Conservation (phyloP, 306 rosid species). For the Quercus agrifolia region DNA sequence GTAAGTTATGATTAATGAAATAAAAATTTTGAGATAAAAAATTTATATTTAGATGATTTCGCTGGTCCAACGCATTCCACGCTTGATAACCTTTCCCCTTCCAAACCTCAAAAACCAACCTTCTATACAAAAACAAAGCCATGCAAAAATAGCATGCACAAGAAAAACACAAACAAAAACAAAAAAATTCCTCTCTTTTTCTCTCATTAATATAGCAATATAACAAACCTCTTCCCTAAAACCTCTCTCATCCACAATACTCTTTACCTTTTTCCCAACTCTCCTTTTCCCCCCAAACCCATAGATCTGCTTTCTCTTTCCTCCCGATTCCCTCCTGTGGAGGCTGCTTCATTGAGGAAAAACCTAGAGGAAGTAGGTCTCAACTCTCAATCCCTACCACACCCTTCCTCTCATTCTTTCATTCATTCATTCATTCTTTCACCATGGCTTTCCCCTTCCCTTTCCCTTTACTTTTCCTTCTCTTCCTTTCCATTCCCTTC, state of each 20-base stretch:
- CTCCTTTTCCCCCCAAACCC: neutral
- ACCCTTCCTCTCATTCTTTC: neutral
- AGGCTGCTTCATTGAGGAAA: conserved; percentile 1
- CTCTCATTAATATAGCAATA: too few relatives aligned
- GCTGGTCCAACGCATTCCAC: neutral
- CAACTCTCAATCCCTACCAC: neutral
- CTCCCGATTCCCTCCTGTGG: neutral
- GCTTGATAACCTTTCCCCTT: neutral
- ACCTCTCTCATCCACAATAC: conserved; percentile 30
- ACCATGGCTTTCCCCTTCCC: conserved; percentile 12
- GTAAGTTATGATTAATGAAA: too few relatives aligned
- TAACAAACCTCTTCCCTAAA: conserved; percentile 19
- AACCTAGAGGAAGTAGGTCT: conserved; percentile 15
- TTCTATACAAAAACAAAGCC: neutral
- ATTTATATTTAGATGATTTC: neutral
- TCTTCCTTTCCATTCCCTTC: conserved; percentile 3
- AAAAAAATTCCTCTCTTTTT: neutral
- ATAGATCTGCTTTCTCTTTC: conserved; percentile 1
- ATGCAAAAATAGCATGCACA: neutral
- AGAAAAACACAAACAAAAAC: neutral
- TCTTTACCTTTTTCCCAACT: neutral
- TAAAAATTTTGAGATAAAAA: too few relatives aligned
- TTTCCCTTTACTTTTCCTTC: conserved; percentile 4
- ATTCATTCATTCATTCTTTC: neutral
- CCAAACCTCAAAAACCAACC: too few relatives aligned